Evolutionary conservation across 2,329 filamentous ascomycete genomes (phyloP).

Genomic region (Onygenales sp.): DNA sequence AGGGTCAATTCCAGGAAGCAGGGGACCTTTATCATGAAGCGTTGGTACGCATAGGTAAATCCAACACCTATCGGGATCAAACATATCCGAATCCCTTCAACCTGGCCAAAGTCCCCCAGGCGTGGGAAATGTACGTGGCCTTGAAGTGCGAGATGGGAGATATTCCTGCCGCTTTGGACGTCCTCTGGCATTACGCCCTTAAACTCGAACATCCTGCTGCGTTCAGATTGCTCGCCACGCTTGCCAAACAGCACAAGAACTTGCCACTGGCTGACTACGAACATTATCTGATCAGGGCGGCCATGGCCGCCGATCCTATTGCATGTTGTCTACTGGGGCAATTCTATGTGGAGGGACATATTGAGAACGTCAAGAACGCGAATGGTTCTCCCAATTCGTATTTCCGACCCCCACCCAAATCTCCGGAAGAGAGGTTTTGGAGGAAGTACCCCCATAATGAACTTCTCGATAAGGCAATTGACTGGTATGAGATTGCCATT

Average conservation of each 20-base stretch:
- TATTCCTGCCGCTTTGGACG: slow-evolving; percentile 11
- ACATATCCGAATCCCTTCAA: slow-evolving; percentile 1
- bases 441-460: slow-evolving; percentile 4
- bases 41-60: slow-evolving; percentile 5
- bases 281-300: slow-evolving; percentile 25
- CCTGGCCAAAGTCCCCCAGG: slow-evolving; percentile 10
- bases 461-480: slow-evolving; percentile 17
- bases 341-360: slow-evolving; percentile 17
- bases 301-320: slow-evolving; percentile 17
- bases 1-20: slow-evolving; percentile 6
- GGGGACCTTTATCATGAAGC: slow-evolving; percentile 5
- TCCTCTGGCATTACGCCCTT: slow-evolving; percentile 18
- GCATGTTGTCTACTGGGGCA: slow-evolving; percentile 27
- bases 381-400: not conserved
- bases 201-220: slow-evolving; percentile 23
- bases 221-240: slow-evolving; percentile 14
- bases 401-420: no score
- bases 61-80: not conserved
- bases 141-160: slow-evolving; percentile 13
- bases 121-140: slow-evolving; percentile 21
- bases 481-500: slow-evolving; percentile 27
- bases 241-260: slow-evolving; percentile 16
- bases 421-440: not conserved
- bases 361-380: not conserved
- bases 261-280: slow-evolving; percentile 21